Conservation (phyloP, 371 early-diverging fungal genomes). For the Mycotypha africana region DNA sequence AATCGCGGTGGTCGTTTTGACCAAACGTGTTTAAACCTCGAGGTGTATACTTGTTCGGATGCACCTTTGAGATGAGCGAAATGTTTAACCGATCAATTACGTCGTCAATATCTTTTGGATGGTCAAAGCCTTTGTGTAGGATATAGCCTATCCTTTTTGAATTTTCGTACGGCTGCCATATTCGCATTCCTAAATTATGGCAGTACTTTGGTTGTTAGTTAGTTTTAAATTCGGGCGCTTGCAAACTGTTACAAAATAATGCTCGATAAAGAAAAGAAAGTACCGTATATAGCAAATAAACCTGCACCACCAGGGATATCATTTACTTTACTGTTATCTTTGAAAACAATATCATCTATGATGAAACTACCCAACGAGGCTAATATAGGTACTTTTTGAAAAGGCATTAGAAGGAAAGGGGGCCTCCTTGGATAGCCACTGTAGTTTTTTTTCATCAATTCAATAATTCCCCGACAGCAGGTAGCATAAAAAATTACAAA, state of each 20-base stretch:
- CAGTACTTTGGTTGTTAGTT: too few species aligned
- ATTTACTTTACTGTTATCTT: conserved; percentile 23
- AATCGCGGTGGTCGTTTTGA: conserved; percentile 39
- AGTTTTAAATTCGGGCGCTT: too few species aligned
- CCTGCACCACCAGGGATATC: conserved; percentile 45
- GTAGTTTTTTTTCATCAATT: too few species aligned
- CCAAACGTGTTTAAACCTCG: conserved; percentile 40
- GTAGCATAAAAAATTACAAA: too few species aligned
- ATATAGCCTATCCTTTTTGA: conserved; percentile 31
- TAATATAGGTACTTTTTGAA: conserved; percentile 4
- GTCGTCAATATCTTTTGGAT: conserved; percentile 18
- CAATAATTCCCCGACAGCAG: too few species aligned
- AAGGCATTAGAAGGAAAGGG: too few species aligned
- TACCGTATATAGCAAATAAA: conserved; percentile 46
- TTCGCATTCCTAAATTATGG: conserved; percentile 44
- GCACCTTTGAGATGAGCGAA: conserved; percentile 12
- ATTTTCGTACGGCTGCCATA: conserved; percentile 22
- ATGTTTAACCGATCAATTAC: conserved; percentile 27
- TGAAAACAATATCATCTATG: conserved; percentile 41
- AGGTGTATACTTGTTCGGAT: conserved; percentile 34
- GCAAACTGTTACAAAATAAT: too few species aligned
- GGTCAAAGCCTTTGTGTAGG: conserved; percentile 38
- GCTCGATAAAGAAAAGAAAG: background rate
- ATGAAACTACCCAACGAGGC: conserved; percentile 40
- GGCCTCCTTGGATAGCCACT: too few species aligned